Percentiles rank a stretch among this genome's conserved stretches.
Conservation (phyloP, 257 asterid genomes). For the Anisodus acutangulus region DNA sequence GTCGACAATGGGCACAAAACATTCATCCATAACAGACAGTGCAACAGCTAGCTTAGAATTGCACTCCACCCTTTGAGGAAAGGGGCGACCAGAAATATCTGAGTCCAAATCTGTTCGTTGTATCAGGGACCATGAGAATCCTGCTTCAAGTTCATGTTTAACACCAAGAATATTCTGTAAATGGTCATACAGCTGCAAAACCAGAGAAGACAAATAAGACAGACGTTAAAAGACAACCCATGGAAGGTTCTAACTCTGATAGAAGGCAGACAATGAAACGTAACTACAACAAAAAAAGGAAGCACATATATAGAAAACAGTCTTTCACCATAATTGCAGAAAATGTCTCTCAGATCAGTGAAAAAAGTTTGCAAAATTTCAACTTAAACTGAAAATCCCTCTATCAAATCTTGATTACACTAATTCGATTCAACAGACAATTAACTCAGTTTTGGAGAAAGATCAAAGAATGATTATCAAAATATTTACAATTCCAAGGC, state of each 20-base stretch:
- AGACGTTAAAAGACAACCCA: slow-evolving; percentile 6
- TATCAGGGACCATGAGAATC: slow-evolving; percentile 44
- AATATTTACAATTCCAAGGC: neutral
- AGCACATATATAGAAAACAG: neutral
- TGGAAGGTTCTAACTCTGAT: neutral
- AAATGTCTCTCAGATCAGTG: neutral
- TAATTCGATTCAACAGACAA: neutral
- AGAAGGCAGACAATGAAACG: neutral
- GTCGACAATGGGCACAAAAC: slow-evolving; percentile 88
- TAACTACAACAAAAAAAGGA: neutral
- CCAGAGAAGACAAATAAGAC: slow-evolving; percentile 9
- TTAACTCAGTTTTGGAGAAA: neutral
- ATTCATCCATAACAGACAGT: slow-evolving; percentile 86
- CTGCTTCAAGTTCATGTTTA: slow-evolving; percentile 46
- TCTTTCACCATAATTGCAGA: neutral
- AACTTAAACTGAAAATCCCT: neutral
- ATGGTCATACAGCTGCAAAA: slow-evolving; percentile 68
- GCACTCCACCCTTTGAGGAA: slow-evolving; percentile 42
- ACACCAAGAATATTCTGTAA: slow-evolving; percentile 83
- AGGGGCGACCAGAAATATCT: slow-evolving; percentile 42
- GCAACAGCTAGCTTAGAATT: slow-evolving; percentile 93
- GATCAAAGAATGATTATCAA: neutral
- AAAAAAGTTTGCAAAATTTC: neutral
- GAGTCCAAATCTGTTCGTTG: slow-evolving; percentile 71
- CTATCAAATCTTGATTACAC: neutral